Base-by-base conservation (phyloP, 106 monocot genomes). In the Allium fistulosum region DNA sequence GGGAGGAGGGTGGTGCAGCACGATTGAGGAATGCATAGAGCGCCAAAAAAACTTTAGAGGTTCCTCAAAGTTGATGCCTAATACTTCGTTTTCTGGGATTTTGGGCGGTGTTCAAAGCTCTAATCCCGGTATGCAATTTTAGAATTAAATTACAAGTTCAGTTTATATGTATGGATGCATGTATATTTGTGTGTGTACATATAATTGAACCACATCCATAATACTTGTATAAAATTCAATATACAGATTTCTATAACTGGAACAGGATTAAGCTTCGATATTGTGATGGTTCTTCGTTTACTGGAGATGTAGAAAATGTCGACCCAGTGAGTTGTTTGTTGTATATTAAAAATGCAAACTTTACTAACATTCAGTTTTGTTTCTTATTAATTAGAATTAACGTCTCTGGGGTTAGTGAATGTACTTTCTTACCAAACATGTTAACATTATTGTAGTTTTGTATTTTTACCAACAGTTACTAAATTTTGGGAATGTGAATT, bases 231-330 rank as follows among this genome's bases (percentile, higher is more conserved):
- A 37, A 37, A 37, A 37, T 37, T 37, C 37, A 37, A 37, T 37
- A 37, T 37, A 37, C 79, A 85, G 91, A 87, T 53, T 84, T 91
- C 59, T 91, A 84, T 51, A 82, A 84, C 45, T 91, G 91, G 91
- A 97, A 97, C 74, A 88, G 76, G 70, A 75, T 89, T 71, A 84
- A 86, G 75, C 69, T 97, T 59, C 83, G 96, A 28, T 97, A 97
- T 67, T 92, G 92, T 77, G 96, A 92, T 62, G 96, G 96, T 53
- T 86, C 96, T 59, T 97, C 96, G 68, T 97, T 92, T 75, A 88
- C 96, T 10, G 96, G 96, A 17, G 92, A 97, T 69, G 79, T 97
- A 26, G 88, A 84, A 26, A 76, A 47, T 61, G 90, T 95, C 48
- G 77, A 91, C 74, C 83, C 90, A 55, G 94, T 95, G 76, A 83